A percentile compares a stretch with the other conserved stretches of the same genome.
phyloP scores from a whole-genome alignment of 805 yeast genomes.

The Kazachstania kunashirensis region DNA sequence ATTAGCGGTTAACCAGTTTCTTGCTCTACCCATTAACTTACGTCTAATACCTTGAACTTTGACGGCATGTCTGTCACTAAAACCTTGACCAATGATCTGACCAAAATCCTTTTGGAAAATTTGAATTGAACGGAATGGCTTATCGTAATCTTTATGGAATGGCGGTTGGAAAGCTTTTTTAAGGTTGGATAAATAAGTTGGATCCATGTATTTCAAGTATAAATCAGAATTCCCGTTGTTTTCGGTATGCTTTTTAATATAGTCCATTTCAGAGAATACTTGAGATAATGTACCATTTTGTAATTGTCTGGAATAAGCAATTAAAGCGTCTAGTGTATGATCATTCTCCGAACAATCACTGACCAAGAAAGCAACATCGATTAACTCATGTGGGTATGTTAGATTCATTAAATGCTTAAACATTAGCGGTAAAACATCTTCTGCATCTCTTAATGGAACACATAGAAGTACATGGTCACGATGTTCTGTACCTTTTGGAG shows the following conservation, averaged over 20 bases:
- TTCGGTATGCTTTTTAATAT: conserved; percentile 32
- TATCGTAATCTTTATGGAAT: conserved; percentile 49
- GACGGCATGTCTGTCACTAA: conserved; percentile 73
- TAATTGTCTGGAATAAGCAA: conserved; percentile 54
- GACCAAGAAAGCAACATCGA: conserved; percentile 72
- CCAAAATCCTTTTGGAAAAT: conserved; percentile 79
- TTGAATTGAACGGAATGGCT: conserved; percentile 70
- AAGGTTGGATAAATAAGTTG: conserved; percentile 48
- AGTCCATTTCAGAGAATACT: conserved; percentile 25
- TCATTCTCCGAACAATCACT: conserved; percentile 68
- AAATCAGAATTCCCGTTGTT: conserved; percentile 51
- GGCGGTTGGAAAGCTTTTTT: conserved; percentile 55
- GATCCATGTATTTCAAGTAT: conserved; percentile 62
- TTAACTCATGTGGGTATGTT: conserved; percentile 71
- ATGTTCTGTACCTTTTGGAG: conserved; percentile 37
- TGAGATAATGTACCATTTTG: conserved; percentile 60
- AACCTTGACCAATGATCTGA: conserved; percentile 76
- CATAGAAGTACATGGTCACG: conserved; percentile 60
- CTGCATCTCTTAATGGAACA: conserved; percentile 75
- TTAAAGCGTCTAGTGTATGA: conserved; percentile 52
- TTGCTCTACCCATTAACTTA: conserved; percentile 76
- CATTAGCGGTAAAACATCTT: conserved; percentile 66
- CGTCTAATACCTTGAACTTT: conserved; percentile 79
- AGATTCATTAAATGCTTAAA: conserved; percentile 78
- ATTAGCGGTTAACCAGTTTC: conserved; percentile 71